Conservation (phyloP, 2,329 filamentous ascomycete species). For the Akanthomyces uredinophilus region DNA sequence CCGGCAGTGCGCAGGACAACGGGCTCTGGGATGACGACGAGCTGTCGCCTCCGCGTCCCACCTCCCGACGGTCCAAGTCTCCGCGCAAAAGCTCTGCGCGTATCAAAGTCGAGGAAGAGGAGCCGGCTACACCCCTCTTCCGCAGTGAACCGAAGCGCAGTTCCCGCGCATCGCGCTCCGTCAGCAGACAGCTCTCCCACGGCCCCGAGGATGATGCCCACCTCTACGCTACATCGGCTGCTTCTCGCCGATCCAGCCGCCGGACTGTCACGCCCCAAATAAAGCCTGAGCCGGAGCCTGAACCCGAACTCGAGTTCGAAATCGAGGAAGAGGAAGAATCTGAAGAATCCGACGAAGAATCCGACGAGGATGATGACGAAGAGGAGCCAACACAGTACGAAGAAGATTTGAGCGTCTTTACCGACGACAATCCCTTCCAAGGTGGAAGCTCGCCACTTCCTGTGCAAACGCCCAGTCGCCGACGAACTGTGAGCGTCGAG, state of each 20-base stretch:
- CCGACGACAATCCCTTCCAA: conserved; percentile 89
- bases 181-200: conserved; percentile 48
- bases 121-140: conserved; percentile 31
- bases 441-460: conserved; percentile 67
- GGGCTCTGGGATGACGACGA: conserved; percentile 59
- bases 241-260: conserved; percentile 43
- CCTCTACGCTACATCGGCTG: conserved; percentile 21
- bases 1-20: conserved; percentile 59
- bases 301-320: conserved; percentile 40
- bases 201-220: conserved; percentile 32
- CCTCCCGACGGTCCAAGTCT: conserved; percentile 48
- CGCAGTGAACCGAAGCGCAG: conserved; percentile 47
- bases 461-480: conserved; percentile 44
- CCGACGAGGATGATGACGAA: conserved; percentile 35
- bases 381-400: conserved; percentile 33
- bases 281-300: conserved; percentile 40
- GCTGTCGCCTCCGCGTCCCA: conserved; percentile 43
- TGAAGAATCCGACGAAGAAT: conserved; percentile 46
- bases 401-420: conserved; percentile 64
- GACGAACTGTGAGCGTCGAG: conserved; percentile 43
- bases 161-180: conserved; percentile 49
- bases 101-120: conserved; percentile 48
- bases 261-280: conserved; percentile 48
- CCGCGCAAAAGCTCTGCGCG: conserved; percentile 49
- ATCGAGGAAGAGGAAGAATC: conserved; percentile 24